These are phyloP conservation scores for Gossypium raimondii DNA, from an alignment of 345 rosid species.

Conservation along the genomic window DNA sequence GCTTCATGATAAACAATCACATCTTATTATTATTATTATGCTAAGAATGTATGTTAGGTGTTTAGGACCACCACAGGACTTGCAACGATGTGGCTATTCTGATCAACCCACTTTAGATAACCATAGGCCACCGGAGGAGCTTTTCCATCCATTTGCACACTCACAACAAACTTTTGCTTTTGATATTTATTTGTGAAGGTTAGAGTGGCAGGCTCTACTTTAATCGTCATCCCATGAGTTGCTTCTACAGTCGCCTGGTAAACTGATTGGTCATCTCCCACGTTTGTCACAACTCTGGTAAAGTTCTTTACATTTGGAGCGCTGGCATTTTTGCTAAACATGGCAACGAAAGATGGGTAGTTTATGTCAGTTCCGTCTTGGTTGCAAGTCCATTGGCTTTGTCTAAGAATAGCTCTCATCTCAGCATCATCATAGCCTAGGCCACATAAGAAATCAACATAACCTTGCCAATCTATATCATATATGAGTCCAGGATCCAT, in stretches of 20 bases:
- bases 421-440: neutral
- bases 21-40: no score
- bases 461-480: neutral
- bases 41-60: neutral
- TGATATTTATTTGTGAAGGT: neutral
- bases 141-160: neutral
- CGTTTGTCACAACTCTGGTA: neutral
- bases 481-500: neutral
- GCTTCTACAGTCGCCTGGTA: neutral
- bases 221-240: neutral
- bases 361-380: neutral
- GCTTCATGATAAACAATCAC: no score
- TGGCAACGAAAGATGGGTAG: neutral
- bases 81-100: neutral
- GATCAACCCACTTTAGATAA: neutral
- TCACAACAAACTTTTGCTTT: neutral
- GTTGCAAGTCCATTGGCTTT: neutral
- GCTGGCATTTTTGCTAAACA: neutral
- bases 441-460: neutral
- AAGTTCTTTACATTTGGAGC: neutral
- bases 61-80: neutral
- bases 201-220: neutral
- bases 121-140: neutral
- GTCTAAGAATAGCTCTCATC: neutral
- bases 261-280: neutral